Percentiles rank a stretch among this genome's conserved stretches.
Evolutionary conservation across 2,329 filamentous ascomycete species (phyloP).

Genomic region (Ophiostoma ulmi): DNA sequence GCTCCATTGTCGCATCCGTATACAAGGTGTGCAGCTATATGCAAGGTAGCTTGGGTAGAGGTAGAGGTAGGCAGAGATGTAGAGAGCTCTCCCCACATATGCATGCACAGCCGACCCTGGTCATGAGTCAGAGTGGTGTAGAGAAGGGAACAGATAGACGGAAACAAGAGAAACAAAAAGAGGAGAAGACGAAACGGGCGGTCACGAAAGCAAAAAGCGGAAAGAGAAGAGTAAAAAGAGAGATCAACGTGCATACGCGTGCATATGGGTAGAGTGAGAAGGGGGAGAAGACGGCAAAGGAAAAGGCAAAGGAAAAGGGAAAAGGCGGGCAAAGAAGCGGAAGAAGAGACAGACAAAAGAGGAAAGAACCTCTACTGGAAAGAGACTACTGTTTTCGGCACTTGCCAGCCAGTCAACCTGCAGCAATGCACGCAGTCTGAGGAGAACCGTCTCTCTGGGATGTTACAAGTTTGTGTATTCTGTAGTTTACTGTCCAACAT

Average conservation of each 20-base stretch:
- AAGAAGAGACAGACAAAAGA: constrained; percentile 2
- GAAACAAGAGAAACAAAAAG: neutral
- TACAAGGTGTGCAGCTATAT: neutral
- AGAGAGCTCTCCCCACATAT: constrained; percentile 8
- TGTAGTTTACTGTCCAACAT: too few relatives aligned
- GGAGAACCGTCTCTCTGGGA: constrained; percentile 11
- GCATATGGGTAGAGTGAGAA: neutral
- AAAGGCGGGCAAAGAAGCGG: neutral
- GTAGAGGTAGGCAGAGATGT: too few relatives aligned
- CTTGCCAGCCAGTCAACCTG: constrained; percentile 26
- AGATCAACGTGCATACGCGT: neutral
- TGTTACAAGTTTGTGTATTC: constrained; percentile 15
- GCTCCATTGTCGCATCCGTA: neutral
- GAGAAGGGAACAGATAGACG: neutral
- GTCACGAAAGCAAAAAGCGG: neutral
- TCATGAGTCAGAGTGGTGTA: neutral
- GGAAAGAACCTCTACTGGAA: neutral
- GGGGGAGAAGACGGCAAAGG: neutral
- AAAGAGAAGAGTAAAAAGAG: neutral
- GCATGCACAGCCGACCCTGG: constrained; percentile 9
- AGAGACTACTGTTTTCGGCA: neutral
- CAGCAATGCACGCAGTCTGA: constrained; percentile 21
- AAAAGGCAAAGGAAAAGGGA: neutral
- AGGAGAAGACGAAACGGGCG: neutral
- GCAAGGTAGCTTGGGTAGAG: neutral